Evolutionary conservation across 2,329 filamentous ascomycete species (phyloP), one percentile per base, ranked within the genome.

Genomic region (Xylariaceae sp.): DNA sequence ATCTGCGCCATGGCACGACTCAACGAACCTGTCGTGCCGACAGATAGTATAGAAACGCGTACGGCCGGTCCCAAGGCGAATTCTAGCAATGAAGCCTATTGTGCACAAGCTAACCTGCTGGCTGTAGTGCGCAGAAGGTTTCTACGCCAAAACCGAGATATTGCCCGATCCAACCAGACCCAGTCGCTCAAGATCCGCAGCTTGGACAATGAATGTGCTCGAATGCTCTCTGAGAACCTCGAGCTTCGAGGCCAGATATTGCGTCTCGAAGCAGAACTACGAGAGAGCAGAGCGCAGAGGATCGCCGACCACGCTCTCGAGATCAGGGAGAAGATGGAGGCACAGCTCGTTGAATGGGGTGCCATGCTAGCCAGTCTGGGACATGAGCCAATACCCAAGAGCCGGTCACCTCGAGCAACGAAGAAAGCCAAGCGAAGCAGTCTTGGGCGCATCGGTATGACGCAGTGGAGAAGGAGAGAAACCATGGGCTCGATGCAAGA

Each of bases 111-210:
- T n/a, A n/a, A n/a, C n/a, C n/a, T n/a, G n/a, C n/a, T n/a, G n/a
- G n/a, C n/a, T 32, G 19, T 49, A 89, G 83, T 90, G 39, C 83
- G 85, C 56, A 75, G 81, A 51, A 80, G 82, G 55, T 86, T 89
- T 53, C 67, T 89, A 50, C 75, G 85, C 35, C 86, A 92, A 56
- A 93, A 93, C 56, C 75, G 83, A 59, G 85, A 92, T 51, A 81
- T 92, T 43, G 84, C 84, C 42, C 78, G 80, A 55, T 76, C 72
- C 49, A 92, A 93, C 61, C 86, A 84, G 16, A 71, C 74, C 32
- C 83, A 89, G 56, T 83, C 82, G 19, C 68, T 86, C 19, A 80
- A 81, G 45, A 89, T 92, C 49, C 78, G 84, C 39, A 75, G 70
- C 43, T 70, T 92, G 38, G 84, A 90, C 52, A 76, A 79, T 52